A percentile compares a stretch with the other conserved stretches of the same genome.
Evolutionary conservation across 1,139 yeast genomes (phyloP).

Genomic region (Magnusiomyces paraingens): DNA sequence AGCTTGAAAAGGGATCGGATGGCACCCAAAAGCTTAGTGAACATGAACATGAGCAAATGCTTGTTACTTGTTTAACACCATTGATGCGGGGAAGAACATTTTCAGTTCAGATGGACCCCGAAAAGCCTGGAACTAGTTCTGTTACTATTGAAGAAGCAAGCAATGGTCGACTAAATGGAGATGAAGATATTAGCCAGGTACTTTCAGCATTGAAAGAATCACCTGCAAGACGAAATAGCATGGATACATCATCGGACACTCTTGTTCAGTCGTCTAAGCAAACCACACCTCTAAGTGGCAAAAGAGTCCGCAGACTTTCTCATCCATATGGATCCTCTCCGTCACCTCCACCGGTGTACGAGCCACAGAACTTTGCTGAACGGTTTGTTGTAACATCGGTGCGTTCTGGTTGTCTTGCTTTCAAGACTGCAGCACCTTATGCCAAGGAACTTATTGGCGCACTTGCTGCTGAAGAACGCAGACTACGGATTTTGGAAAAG

Average conservation of each 20-base stretch:
- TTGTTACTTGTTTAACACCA: not conserved
- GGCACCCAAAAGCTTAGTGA: not conserved
- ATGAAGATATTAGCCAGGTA: not conserved
- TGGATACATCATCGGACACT: too few species aligned
- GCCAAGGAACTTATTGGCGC: not conserved
- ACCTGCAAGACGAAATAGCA: too few species aligned
- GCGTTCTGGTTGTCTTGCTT: not conserved
- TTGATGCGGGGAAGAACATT: not conserved
- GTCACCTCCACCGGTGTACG: constrained; percentile 1
- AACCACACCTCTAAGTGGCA: too few species aligned
- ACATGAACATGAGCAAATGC: constrained; percentile 1
- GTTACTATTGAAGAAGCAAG: not conserved
- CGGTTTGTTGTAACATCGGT: not conserved
- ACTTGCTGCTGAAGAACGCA: not conserved
- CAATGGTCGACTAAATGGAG: not conserved
- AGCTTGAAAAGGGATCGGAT: not conserved
- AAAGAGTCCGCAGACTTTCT: too few species aligned
- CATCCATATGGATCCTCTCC: not conserved
- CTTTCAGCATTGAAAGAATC: too few species aligned
- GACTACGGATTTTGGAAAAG: not conserved
- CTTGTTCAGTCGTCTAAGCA: too few species aligned
- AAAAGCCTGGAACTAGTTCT: too few species aligned
- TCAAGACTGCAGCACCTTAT: constrained; percentile 2
- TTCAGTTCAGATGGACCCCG: not conserved
- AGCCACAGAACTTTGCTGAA: constrained; percentile 3